phyloP scores from a whole-genome alignment of 2,329 filamentous ascomycete species.

The Sclerotinia borealis region DNA sequence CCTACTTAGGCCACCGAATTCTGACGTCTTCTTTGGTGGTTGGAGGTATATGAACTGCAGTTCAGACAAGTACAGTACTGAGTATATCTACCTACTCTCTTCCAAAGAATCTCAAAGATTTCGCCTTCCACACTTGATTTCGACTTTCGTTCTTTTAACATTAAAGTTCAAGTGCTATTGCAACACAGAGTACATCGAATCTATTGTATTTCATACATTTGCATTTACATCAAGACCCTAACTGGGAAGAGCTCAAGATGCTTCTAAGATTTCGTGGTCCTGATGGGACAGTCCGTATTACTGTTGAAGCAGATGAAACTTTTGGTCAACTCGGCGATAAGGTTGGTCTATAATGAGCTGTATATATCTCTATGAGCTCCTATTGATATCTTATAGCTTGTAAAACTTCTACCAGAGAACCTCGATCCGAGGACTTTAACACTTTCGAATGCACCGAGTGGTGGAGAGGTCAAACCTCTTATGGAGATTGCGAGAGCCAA shows the following conservation, averaged over 20 bases:
- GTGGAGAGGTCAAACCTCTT: constrained; percentile 53
- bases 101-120: neutral
- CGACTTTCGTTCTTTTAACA: neutral
- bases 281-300: constrained; percentile 87
- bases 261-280: constrained; percentile 56
- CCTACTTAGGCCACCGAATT: constrained; percentile 4
- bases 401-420: constrained; percentile 53
- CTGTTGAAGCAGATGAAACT: constrained; percentile 64
- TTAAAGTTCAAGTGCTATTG: too few relatives aligned
- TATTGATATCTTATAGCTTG: constrained; percentile 40
- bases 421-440: constrained; percentile 54
- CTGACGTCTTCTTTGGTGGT: constrained; percentile 11
- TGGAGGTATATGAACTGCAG: neutral
- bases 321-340: constrained; percentile 58
- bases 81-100: too few relatives aligned
- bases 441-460: constrained; percentile 55
- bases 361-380: neutral
- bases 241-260: constrained; percentile 18
- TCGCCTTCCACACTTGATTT: neutral
- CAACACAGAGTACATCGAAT: too few relatives aligned
- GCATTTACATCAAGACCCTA: neutral
- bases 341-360: constrained; percentile 34
- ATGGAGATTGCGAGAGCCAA: constrained; percentile 50
- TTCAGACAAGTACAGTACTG: too few relatives aligned
- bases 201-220: neutral